phyloP scores from a whole-genome alignment of 2,329 filamentous ascomycete species.

The Botrytis porri region DNA sequence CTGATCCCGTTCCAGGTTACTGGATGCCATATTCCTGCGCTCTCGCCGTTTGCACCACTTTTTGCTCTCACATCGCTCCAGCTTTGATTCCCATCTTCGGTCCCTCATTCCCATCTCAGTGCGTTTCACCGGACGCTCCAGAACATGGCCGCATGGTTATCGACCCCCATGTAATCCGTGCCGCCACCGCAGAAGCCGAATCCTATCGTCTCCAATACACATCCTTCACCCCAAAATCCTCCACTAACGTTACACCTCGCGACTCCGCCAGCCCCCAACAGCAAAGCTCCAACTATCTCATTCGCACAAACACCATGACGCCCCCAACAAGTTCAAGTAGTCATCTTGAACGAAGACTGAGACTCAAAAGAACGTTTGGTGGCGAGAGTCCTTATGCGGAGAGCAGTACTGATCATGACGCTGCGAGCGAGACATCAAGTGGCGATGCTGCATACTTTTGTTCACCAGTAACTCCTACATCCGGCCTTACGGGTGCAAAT shows the following conservation, averaged over 20 bases:
- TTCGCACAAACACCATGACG: constrained; percentile 18
- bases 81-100: constrained; percentile 91
- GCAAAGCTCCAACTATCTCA: constrained; percentile 3
- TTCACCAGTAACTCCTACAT: constrained; percentile 30
- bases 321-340: constrained; percentile 23
- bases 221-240: constrained; percentile 27
- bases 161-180: constrained; percentile 51
- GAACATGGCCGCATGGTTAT: constrained; percentile 68
- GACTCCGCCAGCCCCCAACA: constrained; percentile 15
- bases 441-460: constrained; percentile 30
- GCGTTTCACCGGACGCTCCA: constrained; percentile 61
- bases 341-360: constrained; percentile 30
- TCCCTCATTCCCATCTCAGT: constrained; percentile 70
- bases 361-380: constrained; percentile 39
- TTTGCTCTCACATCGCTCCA: constrained; percentile 80
- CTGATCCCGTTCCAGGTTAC: constrained; percentile 62
- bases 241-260: constrained; percentile 20
- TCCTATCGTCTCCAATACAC: constrained; percentile 40
- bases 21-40: constrained; percentile 94
- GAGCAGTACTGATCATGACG: constrained; percentile 43
- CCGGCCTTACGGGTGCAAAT: not conserved
- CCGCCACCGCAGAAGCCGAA: constrained; percentile 51
- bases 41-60: constrained; percentile 81
- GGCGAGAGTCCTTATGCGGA: constrained; percentile 43
- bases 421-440: constrained; percentile 30